phyloP scores from a whole-genome alignment of 1,139 yeast species.

The Geotrichum europaeum region DNA sequence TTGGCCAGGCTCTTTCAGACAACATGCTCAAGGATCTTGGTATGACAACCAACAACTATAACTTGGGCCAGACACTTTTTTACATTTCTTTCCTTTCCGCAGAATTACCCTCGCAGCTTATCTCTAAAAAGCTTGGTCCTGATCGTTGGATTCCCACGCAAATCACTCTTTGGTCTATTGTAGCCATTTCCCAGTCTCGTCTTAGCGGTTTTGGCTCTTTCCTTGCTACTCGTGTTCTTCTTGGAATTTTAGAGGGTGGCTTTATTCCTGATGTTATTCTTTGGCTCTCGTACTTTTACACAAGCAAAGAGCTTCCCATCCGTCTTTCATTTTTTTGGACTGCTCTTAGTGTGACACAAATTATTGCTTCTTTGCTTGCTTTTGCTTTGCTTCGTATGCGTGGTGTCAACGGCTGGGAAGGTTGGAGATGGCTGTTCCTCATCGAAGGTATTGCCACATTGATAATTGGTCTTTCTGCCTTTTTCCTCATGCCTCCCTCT shows the following conservation, averaged over 20 bases:
- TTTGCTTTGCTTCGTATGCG: constrained; percentile 38
- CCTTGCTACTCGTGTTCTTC: constrained; percentile 40
- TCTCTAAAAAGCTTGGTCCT: constrained; percentile 47
- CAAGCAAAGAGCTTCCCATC: constrained; percentile 42
- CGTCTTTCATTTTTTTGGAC: constrained; percentile 44
- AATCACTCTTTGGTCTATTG: constrained; percentile 42
- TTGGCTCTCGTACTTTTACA: constrained; percentile 50
- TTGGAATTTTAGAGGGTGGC: constrained; percentile 48
- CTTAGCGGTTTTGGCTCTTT: constrained; percentile 37
- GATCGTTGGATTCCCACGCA: constrained; percentile 50
- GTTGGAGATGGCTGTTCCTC: constrained; percentile 58
- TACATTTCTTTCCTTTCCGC: constrained; percentile 42
- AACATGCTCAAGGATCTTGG: constrained; percentile 41
- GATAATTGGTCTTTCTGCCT: constrained; percentile 44
- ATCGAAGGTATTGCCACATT: constrained; percentile 51
- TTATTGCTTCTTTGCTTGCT: constrained; percentile 35
- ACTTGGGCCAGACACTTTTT: constrained; percentile 44
- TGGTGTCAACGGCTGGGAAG: constrained; percentile 42
- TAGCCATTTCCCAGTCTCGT: constrained; percentile 42
- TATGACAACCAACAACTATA: constrained; percentile 45
- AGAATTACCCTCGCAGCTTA: constrained; percentile 48
- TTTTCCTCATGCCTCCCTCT: constrained; percentile 51
- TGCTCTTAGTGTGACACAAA: constrained; percentile 23
- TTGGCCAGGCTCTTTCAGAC: constrained; percentile 46
- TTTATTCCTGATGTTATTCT: constrained; percentile 47